Base-by-base conservation (phyloP, 208 protist genomes). In the Leishmania martiniquensis region DNA sequence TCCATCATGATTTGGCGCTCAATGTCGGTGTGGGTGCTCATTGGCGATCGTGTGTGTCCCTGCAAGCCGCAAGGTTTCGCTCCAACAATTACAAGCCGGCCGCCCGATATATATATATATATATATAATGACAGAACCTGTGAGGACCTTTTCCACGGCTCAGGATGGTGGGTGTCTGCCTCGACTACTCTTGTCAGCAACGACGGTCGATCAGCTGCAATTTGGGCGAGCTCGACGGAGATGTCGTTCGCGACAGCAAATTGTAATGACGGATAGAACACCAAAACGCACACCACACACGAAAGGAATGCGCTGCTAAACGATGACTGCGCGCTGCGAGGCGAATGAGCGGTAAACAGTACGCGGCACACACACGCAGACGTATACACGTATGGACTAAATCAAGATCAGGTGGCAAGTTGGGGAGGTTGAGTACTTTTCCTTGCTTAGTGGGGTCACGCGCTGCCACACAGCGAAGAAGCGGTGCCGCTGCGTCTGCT, bases 1-100 rank as follows among this genome's bases (percentile, higher is more conserved):
- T 96, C 90, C 83, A 92, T 84, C 87, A 93, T 88, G 34, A 96
- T 87, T 49, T 91, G 85, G 17, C 85, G 83, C 78, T 94, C 86
- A 77, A 95, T 93, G 51, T 94, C 90, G 63, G 93, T 81, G 39
- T 75, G 77, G 22, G 78, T 62, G 51, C 80, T 85, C 86, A 94
- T 91, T n/a, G 42, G 10, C 32, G 51, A 10, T 37, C 0, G 10
- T 0, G 37, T 45, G 15, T 45, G n/a, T 0, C 39, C 66, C 10
- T 71, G 45, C n/a, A 29, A 34, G n/a, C n/a, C 25, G 39, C 57
- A 76, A 37, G 37, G 12, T 51, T 67, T 44, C 29, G 34, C 60
- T 37, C 0, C 17, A 20, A 15, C n/a, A 62, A 10, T 34, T 29
- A 62, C 29, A 29, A 13, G n/a, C 55, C 0, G 25, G 44, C n/a